phyloP scores from a whole-genome alignment of 78 protist genomes.

The Guillardia theta region DNA sequence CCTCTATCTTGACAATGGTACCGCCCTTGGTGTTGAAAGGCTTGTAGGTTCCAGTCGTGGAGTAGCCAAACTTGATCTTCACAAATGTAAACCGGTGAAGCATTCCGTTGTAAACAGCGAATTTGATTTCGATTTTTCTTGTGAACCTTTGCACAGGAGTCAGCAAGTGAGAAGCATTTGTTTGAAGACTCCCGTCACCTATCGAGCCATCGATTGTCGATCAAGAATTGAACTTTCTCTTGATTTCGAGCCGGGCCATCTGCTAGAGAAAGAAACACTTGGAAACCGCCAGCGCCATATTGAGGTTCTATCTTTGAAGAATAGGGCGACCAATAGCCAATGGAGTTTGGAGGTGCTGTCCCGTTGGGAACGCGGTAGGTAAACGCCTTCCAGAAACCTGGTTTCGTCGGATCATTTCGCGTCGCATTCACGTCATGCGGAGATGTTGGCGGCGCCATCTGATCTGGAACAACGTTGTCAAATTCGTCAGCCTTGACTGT shows the following conservation, averaged over 20 bases:
- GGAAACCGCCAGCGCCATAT: not conserved
- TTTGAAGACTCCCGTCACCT: no score
- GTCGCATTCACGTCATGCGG: not conserved
- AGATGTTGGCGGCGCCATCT: not conserved
- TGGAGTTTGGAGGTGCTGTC: no score
- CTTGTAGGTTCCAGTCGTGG: not conserved
- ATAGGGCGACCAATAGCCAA: no score
- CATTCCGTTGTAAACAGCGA: slow-evolving; percentile 18
- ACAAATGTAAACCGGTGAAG: not conserved
- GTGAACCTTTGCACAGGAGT: no score
- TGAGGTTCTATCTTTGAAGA: no score
- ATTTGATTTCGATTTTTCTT: not conserved
- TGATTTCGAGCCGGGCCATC: not conserved
- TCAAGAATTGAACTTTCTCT: not conserved
- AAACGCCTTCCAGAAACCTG: not conserved
- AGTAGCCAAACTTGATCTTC: not conserved
- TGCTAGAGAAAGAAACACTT: not conserved
- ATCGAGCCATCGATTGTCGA: not conserved
- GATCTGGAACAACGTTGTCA: no score
- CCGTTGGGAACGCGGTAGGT: no score
- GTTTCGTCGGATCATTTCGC: not conserved
- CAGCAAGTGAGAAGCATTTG: no score
- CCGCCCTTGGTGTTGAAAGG: not conserved
- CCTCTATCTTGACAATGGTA: not conserved
- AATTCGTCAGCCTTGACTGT: no score